phyloP scores from a whole-genome alignment of 2,329 filamentous ascomycete genomes.

The Fusarium cyanostomum region DNA sequence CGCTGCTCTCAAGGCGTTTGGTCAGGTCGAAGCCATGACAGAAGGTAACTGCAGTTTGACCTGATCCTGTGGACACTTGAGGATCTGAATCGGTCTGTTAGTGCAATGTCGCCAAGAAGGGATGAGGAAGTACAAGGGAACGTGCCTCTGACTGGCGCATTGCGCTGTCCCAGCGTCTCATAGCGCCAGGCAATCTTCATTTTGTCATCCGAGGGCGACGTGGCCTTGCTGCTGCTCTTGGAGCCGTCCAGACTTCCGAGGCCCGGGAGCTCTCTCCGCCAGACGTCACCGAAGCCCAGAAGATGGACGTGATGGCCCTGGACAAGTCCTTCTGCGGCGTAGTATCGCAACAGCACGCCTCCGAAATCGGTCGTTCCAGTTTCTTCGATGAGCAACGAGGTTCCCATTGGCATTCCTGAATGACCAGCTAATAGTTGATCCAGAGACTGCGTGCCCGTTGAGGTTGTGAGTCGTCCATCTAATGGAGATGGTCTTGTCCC shows the following conservation, averaged over 20 bases:
- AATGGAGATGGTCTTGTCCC: slow-evolving; percentile 84
- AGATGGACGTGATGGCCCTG: slow-evolving; percentile 92
- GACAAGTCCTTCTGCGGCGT: slow-evolving; percentile 89
- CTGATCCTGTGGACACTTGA: slow-evolving; percentile 30
- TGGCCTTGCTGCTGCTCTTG: slow-evolving; percentile 52
- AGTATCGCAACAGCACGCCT: slow-evolving; percentile 84
- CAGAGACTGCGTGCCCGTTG: slow-evolving; percentile 87
- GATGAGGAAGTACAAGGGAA: slow-evolving; percentile 6
- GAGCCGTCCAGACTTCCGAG: slow-evolving; percentile 58
- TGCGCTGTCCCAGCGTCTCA: slow-evolving; percentile 77
- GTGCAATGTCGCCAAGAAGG: neutral
- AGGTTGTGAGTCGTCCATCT: slow-evolving; percentile 87
- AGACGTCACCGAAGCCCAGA: slow-evolving; percentile 79
- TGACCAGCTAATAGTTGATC: slow-evolving; percentile 89
- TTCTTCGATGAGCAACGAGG: slow-evolving; percentile 83
- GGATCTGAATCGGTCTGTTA: slow-evolving; percentile 28
- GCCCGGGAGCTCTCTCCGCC: slow-evolving; percentile 86
- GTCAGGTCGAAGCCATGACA: slow-evolving; percentile 79
- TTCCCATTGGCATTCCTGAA: slow-evolving; percentile 83
- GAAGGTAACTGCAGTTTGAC: slow-evolving; percentile 55
- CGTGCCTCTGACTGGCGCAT: slow-evolving; percentile 72
- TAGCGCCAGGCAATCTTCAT: slow-evolving; percentile 99
- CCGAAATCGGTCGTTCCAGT: slow-evolving; percentile 94
- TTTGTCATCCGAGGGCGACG: slow-evolving; percentile 66
- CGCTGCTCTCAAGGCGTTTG: slow-evolving; percentile 65